phyloP scores from a whole-genome alignment of 108 stramenopile genomes.

The Skeletonema menzelii region DNA sequence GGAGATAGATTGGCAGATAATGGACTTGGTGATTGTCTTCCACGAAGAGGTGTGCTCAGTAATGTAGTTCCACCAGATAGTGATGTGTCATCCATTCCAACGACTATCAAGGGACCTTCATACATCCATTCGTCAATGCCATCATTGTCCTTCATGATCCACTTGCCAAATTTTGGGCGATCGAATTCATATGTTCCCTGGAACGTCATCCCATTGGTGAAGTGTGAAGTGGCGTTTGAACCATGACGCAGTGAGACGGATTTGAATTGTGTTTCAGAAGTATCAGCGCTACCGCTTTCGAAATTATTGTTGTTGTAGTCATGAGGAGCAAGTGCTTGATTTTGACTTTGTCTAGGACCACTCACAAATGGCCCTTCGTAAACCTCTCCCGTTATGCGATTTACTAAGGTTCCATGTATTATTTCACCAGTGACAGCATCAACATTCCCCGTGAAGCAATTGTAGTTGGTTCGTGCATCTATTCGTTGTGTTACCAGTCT shows the following conservation, averaged over 20 bases:
- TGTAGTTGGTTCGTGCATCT: constrained; percentile 13
- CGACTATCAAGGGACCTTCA: constrained; percentile 17
- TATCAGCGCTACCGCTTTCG: neutral
- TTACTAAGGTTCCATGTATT: constrained; percentile 25
- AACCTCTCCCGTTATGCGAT: constrained; percentile 22
- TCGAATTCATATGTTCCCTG: constrained; percentile 40
- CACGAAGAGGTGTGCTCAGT: neutral
- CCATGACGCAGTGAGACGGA: constrained; percentile 18
- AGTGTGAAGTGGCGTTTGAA: constrained; percentile 1
- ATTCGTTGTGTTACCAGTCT: constrained; percentile 21
- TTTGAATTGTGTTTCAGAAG: neutral
- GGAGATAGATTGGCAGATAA: neutral
- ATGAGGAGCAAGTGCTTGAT: neutral
- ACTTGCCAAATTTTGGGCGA: constrained; percentile 23
- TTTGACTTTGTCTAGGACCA: constrained; percentile 4
- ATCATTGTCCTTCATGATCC: constrained; percentile 1
- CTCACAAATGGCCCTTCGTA: constrained; percentile 39
- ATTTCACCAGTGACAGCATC: constrained; percentile 42
- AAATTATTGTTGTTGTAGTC: neutral
- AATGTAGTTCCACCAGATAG: neutral
- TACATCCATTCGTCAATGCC: constrained; percentile 21
- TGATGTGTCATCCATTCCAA: neutral
- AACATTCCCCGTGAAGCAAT: constrained; percentile 41
- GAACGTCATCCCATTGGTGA: constrained; percentile 21
- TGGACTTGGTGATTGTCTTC: neutral